phyloP scores from a whole-genome alignment of 2,329 filamentous ascomycete species.

The Colletotrichum limetticola region DNA sequence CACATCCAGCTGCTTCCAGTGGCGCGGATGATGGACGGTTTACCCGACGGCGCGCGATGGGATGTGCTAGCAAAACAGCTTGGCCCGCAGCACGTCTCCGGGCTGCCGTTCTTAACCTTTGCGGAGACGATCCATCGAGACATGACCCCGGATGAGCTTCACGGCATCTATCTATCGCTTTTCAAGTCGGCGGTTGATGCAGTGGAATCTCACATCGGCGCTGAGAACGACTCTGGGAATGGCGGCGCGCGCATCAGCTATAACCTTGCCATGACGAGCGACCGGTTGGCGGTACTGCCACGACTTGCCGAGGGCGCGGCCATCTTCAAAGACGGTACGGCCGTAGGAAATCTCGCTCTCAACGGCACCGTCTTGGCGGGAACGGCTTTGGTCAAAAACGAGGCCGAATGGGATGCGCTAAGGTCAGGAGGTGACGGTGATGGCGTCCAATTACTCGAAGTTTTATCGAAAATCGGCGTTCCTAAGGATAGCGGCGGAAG shows the following conservation, averaged over 20 bases:
- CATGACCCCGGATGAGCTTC: conserved; percentile 50
- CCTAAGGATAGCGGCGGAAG: conserved; percentile 20
- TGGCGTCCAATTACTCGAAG: conserved; percentile 42
- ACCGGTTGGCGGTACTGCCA: conserved; percentile 64
- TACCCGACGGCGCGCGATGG: conserved; percentile 56
- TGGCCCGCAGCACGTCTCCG: conserved; percentile 8
- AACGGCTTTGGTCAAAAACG: conserved; percentile 70
- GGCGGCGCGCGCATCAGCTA: conserved; percentile 68
- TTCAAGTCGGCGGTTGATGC: conserved; percentile 58
- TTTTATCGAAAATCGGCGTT: conserved; percentile 55
- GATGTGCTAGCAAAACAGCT: conserved; percentile 57
- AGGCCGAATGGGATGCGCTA: conserved; percentile 67
- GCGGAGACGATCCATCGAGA: conserved; percentile 48
- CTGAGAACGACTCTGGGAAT: conserved; percentile 38
- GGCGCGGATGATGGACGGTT: conserved; percentile 67
- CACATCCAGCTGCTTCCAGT: conserved; percentile 79
- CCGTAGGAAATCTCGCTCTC: conserved; percentile 58
- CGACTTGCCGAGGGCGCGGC: conserved; percentile 61
- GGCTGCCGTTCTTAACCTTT: conserved; percentile 58
- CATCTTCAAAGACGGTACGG: conserved; percentile 42
- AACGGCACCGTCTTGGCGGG: conserved; percentile 74
- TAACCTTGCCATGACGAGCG: conserved; percentile 69
- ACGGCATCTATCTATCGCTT: conserved; percentile 56
- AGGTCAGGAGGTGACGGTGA: conserved; percentile 38
- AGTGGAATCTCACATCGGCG: conserved; percentile 39